Evolutionary conservation across 2,329 filamentous ascomycete genomes (phyloP), one percentile per base, ranked within the genome.

Genomic region (Huntiella decipiens): DNA sequence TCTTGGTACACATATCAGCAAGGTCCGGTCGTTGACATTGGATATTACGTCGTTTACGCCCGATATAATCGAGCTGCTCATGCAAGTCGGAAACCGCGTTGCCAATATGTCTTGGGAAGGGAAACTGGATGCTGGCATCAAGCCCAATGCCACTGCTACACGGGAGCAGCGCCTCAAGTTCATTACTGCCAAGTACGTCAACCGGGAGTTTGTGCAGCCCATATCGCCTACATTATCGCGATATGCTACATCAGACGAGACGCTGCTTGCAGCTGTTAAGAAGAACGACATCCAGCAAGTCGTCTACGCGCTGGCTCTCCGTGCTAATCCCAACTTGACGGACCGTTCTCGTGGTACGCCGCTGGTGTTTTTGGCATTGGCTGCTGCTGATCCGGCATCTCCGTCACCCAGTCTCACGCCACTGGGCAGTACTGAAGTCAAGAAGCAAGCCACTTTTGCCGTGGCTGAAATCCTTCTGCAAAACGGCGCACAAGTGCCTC

Each of bases 61-160:
- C 54, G 92, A 98, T 66, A 93, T 96, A 58, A 82, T 98, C 59
- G 92, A 98, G 58, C 72, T 98, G 41, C 71, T 98, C 37, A 68
- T 95, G 48, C 77, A 88, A 49, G 77, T 98, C 51, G 92, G 92
- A 51, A 98, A 98, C 59, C 77, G 87, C 43, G 77, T 95, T 44
- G 91, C 87, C 55, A 98, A 98, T 61, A 88, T 88, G 79, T 71
- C 98, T 15, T 98, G 87, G 85, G 91, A 98, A 64, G 79, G 86
- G 11, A 82, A 67, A 51, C 68, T 96, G 17, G 85, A 95, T 49
- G 71, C 71, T 17, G 65, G 71, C 4, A 56, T 73, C 39, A 96
- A 94, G 58, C 86, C 85, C 4, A 66, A 68, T 1, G 71, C 84
- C 0, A 77, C 79, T 54, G 84, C 87, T 17, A 87, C 78, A 4